Evolutionary conservation across 371 early-diverging fungal genomes (phyloP).

Genomic region (Syncephalastrum sp.): DNA sequence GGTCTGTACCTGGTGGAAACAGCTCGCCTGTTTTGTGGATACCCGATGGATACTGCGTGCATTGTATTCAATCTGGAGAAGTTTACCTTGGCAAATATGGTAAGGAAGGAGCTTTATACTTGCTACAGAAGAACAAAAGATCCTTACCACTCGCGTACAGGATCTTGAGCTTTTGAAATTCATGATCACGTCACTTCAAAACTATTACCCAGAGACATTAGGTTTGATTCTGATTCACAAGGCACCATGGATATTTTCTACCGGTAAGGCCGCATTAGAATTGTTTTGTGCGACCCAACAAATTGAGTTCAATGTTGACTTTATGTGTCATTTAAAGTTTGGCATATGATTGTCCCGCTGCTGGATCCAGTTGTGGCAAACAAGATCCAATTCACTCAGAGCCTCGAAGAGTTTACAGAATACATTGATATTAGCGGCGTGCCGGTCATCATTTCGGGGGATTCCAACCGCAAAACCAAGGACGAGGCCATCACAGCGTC

Average conservation of each 20-base stretch:
- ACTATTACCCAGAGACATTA: slow-evolving; percentile 90
- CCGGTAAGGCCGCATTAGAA: slow-evolving; percentile 30
- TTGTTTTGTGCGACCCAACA: not conserved
- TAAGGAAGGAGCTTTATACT: not conserved
- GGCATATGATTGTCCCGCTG: slow-evolving; percentile 22
- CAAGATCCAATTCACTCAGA: slow-evolving; percentile 79
- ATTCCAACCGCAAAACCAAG: slow-evolving; percentile 22
- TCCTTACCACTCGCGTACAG: slow-evolving; percentile 19
- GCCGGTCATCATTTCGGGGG: slow-evolving; percentile 31
- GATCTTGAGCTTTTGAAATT: slow-evolving; percentile 82
- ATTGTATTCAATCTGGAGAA: slow-evolving; percentile 84
- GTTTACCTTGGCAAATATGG: slow-evolving; percentile 81
- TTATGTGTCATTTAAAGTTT: not conserved
- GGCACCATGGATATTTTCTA: slow-evolving; percentile 83
- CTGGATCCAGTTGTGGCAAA: slow-evolving; percentile 84
- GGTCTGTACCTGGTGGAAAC: slow-evolving; percentile 84
- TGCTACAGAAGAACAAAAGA: not conserved
- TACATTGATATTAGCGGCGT: slow-evolving; percentile 49
- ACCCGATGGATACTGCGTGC: slow-evolving; percentile 75
- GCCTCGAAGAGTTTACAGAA: slow-evolving; percentile 56
- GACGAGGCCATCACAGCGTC: slow-evolving; percentile 22
- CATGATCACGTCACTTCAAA: slow-evolving; percentile 77
- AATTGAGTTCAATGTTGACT: not conserved
- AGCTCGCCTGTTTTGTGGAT: slow-evolving; percentile 66
- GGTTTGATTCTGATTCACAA: slow-evolving; percentile 77